A percentile compares a stretch with the other conserved stretches of the same genome.
These are phyloP conservation scores for Ophiosphaerella korrae DNA, from an alignment of 2,329 filamentous ascomycete genomes.

Conservation along the genomic window DNA sequence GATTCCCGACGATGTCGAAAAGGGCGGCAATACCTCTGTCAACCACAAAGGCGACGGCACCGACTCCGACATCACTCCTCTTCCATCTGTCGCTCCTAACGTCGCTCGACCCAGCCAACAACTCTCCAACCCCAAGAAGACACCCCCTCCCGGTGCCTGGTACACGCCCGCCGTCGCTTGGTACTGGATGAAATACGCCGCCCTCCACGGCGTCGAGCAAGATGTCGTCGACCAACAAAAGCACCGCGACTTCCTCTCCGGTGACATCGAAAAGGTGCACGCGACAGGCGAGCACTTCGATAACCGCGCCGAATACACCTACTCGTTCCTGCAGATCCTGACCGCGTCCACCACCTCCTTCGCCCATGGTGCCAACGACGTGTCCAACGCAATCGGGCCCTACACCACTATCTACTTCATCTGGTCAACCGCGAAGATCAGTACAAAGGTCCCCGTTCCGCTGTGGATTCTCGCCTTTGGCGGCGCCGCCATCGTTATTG, in stretches of 20 bases:
- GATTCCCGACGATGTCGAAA: constrained; percentile 32
- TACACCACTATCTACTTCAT: constrained; percentile 68
- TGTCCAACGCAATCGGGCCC: constrained; percentile 61
- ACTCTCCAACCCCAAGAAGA: constrained; percentile 26
- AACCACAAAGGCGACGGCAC: constrained; percentile 14
- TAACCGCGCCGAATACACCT: constrained; percentile 61
- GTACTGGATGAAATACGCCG: constrained; percentile 52
- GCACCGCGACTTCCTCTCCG: constrained; percentile 54
- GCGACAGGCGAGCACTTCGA: constrained; percentile 64
- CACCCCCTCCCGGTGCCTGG: constrained; percentile 49
- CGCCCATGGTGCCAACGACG: constrained; percentile 72
- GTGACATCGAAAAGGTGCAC: constrained; percentile 61
- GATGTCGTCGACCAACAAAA: constrained; percentile 4
- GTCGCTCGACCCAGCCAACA: constrained; percentile 7
- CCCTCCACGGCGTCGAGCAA: constrained; percentile 55
- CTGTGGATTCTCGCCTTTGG: constrained; percentile 63
- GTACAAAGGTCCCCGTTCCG: constrained; percentile 59
- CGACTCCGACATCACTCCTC: constrained; percentile 26
- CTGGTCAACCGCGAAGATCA: constrained; percentile 57
- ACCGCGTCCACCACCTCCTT: constrained; percentile 74
- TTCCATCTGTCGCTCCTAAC: constrained; percentile 4
- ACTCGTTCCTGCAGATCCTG: constrained; percentile 49
- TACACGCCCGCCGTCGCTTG: constrained; percentile 51
- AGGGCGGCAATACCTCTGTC: constrained; percentile 15
- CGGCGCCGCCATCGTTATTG: constrained; percentile 59